Percentiles rank a stretch among this genome's conserved stretches.
phyloP scores from a whole-genome alignment of 129 eudicot genomes.

The Helichrysum umbraculigerum region DNA sequence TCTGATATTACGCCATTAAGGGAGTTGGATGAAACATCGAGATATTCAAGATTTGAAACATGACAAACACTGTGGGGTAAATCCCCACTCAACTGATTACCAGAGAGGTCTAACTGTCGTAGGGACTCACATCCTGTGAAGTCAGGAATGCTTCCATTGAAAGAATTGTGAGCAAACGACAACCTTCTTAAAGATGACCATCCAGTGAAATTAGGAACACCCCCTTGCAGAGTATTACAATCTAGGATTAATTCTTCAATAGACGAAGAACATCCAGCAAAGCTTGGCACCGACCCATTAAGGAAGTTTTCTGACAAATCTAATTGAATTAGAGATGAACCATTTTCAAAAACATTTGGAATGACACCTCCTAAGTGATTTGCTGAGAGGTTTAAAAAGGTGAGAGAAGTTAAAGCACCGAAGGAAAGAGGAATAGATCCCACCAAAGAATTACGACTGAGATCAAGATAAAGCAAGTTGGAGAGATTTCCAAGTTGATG shows the following conservation, averaged over 20 bases:
- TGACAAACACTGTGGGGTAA: not conserved
- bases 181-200: not conserved
- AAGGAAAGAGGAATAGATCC: conserved; percentile 5
- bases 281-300: conserved; percentile 30
- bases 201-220: conserved; percentile 11
- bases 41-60: conserved; percentile 1
- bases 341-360: conserved; percentile 15
- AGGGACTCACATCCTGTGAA: conserved; percentile 16
- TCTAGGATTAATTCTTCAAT: not conserved
- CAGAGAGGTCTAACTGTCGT: not conserved
- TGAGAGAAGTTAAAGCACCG: conserved; percentile 16
- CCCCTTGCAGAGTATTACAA: conserved; percentile 13
- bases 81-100: conserved; percentile 23
- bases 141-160: conserved; percentile 17
- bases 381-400: conserved; percentile 3
- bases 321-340: conserved; percentile 12
- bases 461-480: no score
- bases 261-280: conserved; percentile 3
- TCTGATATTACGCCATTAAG: conserved; percentile 24
- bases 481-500: no score
- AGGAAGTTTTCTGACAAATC: conserved; percentile 24
- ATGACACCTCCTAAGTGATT: conserved; percentile 16
- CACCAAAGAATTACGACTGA: no score
- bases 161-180: not conserved
- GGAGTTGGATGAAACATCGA: conserved; percentile 27